These are phyloP conservation scores for Staphylotrichum tortipilum DNA, from an alignment of 495 filamentous ascomycete genomes.

Conservation along the genomic window DNA sequence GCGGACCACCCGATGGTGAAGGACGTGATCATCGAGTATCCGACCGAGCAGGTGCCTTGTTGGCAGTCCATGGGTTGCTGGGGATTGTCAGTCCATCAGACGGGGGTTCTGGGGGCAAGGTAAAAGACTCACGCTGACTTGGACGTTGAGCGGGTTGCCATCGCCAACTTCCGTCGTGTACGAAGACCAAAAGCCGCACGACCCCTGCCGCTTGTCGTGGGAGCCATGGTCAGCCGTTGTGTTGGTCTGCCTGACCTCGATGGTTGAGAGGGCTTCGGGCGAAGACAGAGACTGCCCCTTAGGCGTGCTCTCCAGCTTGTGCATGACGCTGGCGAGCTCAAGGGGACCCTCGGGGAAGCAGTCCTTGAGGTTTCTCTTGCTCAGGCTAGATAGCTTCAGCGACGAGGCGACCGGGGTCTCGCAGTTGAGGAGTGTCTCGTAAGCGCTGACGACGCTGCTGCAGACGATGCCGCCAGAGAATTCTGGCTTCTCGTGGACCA, in stretches of 20 bases:
- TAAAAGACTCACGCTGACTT: not conserved
- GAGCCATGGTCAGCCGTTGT: not conserved
- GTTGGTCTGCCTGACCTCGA: too few relatives aligned
- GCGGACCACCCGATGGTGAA: not conserved
- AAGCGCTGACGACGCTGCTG: not conserved
- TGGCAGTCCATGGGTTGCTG: not conserved
- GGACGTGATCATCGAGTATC: not conserved
- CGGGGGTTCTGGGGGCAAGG: too few relatives aligned
- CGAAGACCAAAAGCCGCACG: not conserved
- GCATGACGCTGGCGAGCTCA: not conserved
- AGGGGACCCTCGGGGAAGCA: not conserved
- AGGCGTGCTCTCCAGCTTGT: not conserved
- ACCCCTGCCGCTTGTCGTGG: not conserved
- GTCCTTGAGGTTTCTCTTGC: not conserved
- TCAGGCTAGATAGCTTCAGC: not conserved
- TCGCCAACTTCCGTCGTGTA: not conserved
- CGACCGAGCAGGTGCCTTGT: not conserved
- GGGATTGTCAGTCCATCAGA: too few relatives aligned
- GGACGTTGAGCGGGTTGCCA: slow-evolving; percentile 1
- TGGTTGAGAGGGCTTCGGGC: not conserved
- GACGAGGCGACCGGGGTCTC: not conserved
- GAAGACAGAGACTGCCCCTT: not conserved
- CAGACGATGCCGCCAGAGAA: not conserved
- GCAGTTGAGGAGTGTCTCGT: not conserved
- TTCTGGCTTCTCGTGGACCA: not conserved